Evolutionary conservation across 2,329 filamentous ascomycete species (phyloP).

Genomic region (Penicillium psychrosexuale): DNA sequence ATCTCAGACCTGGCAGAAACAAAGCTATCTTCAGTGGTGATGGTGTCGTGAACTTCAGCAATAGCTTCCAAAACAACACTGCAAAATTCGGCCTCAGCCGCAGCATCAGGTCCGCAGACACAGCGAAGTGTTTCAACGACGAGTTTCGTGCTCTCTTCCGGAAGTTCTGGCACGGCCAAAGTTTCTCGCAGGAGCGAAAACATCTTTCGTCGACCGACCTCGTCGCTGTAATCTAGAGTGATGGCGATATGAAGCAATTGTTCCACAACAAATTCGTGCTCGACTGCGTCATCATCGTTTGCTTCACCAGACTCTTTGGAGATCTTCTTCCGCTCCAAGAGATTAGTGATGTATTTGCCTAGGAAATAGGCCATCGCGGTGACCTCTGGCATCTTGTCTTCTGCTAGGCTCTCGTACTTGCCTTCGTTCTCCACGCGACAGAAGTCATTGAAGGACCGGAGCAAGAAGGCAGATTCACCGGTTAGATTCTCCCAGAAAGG

Average conservation of each 20-base stretch:
- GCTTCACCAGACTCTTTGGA: slow-evolving; percentile 56
- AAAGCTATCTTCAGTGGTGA: slow-evolving; percentile 78
- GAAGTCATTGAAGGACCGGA: slow-evolving; percentile 90
- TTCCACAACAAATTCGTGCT: slow-evolving; percentile 93
- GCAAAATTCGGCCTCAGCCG: slow-evolving; percentile 51
- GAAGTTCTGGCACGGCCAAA: slow-evolving; percentile 79
- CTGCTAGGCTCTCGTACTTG: slow-evolving; percentile 71
- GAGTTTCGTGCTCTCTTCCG: slow-evolving; percentile 89
- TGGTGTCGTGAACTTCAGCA: slow-evolving; percentile 93
- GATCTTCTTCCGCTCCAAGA: slow-evolving; percentile 42
- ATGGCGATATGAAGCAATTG: slow-evolving; percentile 89
- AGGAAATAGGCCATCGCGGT: slow-evolving; percentile 86
- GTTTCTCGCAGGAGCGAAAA: slow-evolving; percentile 84
- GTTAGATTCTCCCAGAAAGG: slow-evolving; percentile 50
- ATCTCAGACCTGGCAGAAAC: slow-evolving; percentile 88
- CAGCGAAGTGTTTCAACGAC: slow-evolving; percentile 76
- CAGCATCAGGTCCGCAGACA: slow-evolving; percentile 65
- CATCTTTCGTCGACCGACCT: slow-evolving; percentile 93
- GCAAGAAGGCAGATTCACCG: slow-evolving; percentile 85
- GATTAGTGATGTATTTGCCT: slow-evolving; percentile 67
- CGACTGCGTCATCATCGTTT: slow-evolving; percentile 75
- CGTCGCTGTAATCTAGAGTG: slow-evolving; percentile 95
- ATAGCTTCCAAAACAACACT: slow-evolving; percentile 77
- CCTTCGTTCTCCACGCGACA: slow-evolving; percentile 72
- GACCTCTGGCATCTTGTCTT: slow-evolving; percentile 94